These are phyloP conservation scores for Syzygium malaccense DNA, from an alignment of 441 rosid genomes.

Conservation along the genomic window DNA sequence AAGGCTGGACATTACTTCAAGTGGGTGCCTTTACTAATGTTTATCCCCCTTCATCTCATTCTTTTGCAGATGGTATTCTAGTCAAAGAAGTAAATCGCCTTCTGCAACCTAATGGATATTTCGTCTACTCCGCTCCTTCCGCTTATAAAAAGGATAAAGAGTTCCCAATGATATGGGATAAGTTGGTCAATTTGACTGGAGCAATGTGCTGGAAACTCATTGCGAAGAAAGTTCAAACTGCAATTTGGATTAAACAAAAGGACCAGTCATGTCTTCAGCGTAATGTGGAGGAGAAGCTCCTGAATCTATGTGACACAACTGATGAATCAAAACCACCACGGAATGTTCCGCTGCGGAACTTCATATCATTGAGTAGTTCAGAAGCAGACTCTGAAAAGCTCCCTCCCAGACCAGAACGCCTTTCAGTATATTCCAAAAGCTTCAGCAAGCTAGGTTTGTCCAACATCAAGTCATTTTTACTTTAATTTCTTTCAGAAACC, in stretches of 20 bases:
- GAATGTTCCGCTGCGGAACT: constrained; percentile 60
- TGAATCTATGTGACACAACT: constrained; percentile 48
- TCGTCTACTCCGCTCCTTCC: constrained; percentile 91
- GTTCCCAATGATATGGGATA: constrained; percentile 75
- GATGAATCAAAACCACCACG: constrained; percentile 60
- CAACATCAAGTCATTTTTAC: not conserved
- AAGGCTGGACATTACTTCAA: not conserved
- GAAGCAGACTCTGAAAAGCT: constrained; percentile 26
- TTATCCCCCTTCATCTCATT: constrained; percentile 4
- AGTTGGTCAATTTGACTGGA: constrained; percentile 58
- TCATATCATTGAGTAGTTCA: constrained; percentile 36
- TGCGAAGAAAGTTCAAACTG: constrained; percentile 78
- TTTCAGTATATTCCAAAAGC: constrained; percentile 48
- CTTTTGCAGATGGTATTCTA: constrained; percentile 69
- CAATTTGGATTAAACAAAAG: constrained; percentile 79
- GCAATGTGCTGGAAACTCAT: constrained; percentile 96
- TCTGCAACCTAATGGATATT: constrained; percentile 72
- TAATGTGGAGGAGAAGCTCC: constrained; percentile 50
- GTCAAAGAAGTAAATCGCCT: constrained; percentile 88
- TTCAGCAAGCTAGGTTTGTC: constrained; percentile 51
- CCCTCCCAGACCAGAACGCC: constrained; percentile 59
- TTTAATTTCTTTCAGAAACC: not conserved
- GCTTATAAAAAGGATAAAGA: constrained; percentile 80
- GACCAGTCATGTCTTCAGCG: constrained; percentile 46
- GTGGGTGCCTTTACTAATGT: not conserved